Base-by-base conservation (phyloP, 2,329 filamentous ascomycete genomes). In the Fusarium heterosporum region DNA sequence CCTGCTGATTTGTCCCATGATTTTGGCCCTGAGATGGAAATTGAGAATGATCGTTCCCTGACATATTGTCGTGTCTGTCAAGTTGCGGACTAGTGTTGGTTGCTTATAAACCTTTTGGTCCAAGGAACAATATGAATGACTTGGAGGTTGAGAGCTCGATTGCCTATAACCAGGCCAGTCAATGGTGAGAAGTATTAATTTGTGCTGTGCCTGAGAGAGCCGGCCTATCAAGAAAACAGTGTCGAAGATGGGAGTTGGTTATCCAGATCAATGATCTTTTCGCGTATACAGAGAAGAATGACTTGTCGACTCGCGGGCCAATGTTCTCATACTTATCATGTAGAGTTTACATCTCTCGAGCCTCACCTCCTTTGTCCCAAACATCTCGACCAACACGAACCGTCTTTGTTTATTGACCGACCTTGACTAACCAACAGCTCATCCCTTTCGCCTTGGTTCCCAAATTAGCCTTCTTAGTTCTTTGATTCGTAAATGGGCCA, bases 281-380 rank as follows among this genome's bases (percentile, higher is more conserved):
- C 17, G 29, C 25, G 19, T 19, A 22, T 30, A 26, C 32, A 12
- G 12, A 10, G 17, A 11, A 46, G 12, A 52, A 6, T 11, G 9
- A 36, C 8, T 19, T 19, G 8, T 22, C 17, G 5, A 43, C 6
- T n/a, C 22, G 22, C 22, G 17, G 26, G 28, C 39, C 19, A 17
- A 17, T 28, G 19, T 28, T 55, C 49, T 64, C 22, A 16, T 61
- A 61, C 55, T 65, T 51, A 55, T 55, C 34, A 30, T 19, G 28
- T 43, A 28, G 34, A 59, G 28, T 32, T 22, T 46, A 17, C 11
- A 25, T 40, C 17, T 10, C 11, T 28, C 41, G 16, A 64, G 17
- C 11, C 45, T 39, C 32, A 26, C 12, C 11, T 43, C 40, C 65
- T 68, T 68, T 68, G 51, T 66, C 36, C 29, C 4, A 11, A 30